Percentiles rank a stretch among this genome's conserved stretches.
These are phyloP conservation scores for Raffaelea ambrosiae DNA, from an alignment of 2,329 filamentous ascomycete genomes.

Conservation along the genomic window DNA sequence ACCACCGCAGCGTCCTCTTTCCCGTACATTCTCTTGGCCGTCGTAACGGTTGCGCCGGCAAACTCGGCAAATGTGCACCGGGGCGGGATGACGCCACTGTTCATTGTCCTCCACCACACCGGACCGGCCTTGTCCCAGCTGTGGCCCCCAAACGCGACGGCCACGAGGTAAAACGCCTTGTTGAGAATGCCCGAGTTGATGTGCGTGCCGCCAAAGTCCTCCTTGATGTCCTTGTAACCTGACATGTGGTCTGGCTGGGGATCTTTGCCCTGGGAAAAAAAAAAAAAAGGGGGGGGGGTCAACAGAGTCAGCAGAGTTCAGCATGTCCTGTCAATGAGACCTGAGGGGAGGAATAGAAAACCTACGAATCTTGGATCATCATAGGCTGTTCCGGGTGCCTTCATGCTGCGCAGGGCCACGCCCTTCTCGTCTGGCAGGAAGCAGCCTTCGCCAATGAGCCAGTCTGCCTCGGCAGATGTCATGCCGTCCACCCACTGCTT, in stretches of 20 bases:
- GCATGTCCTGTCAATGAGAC: too few species aligned
- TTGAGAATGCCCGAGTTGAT: slow-evolving; percentile 50
- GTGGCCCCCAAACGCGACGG: slow-evolving; percentile 39
- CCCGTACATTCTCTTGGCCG: slow-evolving; percentile 33
- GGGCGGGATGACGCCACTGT: slow-evolving; percentile 29
- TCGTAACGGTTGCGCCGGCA: slow-evolving; percentile 37
- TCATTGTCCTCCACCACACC: slow-evolving; percentile 44
- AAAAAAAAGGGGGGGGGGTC: background rate
- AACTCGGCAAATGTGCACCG: slow-evolving; percentile 38
- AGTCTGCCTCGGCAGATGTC: slow-evolving; percentile 37
- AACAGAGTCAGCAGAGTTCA: too few species aligned
- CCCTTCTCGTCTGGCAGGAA: slow-evolving; percentile 42
- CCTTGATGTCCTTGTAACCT: slow-evolving; percentile 27
- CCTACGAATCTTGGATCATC: slow-evolving; percentile 40
- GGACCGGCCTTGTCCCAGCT: slow-evolving; percentile 45
- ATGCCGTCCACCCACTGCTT: slow-evolving; percentile 43
- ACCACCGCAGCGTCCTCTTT: slow-evolving; percentile 32
- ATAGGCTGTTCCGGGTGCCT: slow-evolving; percentile 43
- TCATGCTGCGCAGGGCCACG: slow-evolving; percentile 44
- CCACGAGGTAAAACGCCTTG: slow-evolving; percentile 43
- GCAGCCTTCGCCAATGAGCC: slow-evolving; percentile 46
- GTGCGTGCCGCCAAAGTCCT: slow-evolving; percentile 47
- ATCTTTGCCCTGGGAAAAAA: slow-evolving; percentile 36
- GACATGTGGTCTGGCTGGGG: slow-evolving; percentile 41
- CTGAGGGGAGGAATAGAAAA: too few species aligned